Evolutionary conservation across 768 basidiomycete genomes (phyloP).

Genomic region (Mycena galericulata): DNA sequence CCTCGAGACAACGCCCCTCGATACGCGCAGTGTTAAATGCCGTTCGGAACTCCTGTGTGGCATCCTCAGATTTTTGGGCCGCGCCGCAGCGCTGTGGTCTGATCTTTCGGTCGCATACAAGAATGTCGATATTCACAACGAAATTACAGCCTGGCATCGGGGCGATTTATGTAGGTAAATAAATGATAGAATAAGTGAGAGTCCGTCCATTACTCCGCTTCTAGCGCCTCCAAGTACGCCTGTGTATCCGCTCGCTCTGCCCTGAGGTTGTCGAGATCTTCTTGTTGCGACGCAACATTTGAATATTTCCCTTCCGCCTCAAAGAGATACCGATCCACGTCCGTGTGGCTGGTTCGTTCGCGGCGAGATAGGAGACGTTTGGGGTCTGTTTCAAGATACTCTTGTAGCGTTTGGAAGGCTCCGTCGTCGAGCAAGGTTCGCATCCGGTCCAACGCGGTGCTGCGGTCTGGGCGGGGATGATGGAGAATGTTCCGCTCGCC

Average conservation of each 20-base stretch:
- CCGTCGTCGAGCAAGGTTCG: not conserved
- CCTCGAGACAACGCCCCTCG: not conserved
- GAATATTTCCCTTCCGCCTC: not conserved
- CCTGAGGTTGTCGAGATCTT: not conserved
- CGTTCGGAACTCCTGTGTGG: not conserved
- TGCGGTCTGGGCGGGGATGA: slow-evolving; percentile 14
- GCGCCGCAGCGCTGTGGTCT: not conserved
- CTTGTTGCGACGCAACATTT: not conserved
- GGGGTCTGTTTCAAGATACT: not conserved
- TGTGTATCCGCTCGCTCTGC: not conserved
- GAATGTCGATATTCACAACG: not conserved
- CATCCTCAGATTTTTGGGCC: not conserved
- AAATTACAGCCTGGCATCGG: not conserved
- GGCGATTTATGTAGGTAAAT: not conserved
- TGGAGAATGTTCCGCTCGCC: not conserved
- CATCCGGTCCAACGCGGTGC: slow-evolving; percentile 7
- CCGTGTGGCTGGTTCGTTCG: not conserved
- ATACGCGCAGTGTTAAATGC: not conserved
- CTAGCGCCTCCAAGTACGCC: not conserved
- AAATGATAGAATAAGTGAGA: not conserved
- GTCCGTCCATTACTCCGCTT: not conserved
- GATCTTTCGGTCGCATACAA: not conserved
- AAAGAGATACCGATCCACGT: not conserved
- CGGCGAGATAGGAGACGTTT: not conserved
- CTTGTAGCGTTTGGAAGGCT: not conserved